Evolutionary conservation across 2,329 filamentous ascomycete genomes (phyloP), one percentile per base, ranked within the genome.

Genomic region (Pseudogymnoascus sp.): DNA sequence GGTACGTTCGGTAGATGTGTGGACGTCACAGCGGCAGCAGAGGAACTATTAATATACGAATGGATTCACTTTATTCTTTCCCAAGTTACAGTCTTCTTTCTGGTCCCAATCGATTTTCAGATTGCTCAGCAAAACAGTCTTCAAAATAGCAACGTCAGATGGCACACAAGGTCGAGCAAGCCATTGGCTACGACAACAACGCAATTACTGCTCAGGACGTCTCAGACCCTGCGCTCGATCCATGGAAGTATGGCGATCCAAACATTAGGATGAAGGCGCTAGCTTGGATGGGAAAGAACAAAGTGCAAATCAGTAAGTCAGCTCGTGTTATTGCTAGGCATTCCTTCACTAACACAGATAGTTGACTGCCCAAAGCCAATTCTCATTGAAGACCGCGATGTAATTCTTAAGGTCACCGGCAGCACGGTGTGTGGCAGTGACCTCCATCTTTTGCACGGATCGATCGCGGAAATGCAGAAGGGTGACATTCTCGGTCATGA

Each of bases 231-330:
- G 77, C 67, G 22, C 66, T 58, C 66, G 78, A 87, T 62, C 72
- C 77, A 20, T 71, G 70, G 33, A 77, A 77, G 65, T 78, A 78
- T 70, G 82, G 78, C 20, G 75, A 82, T 68, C 74, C 78, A 3
- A 58, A 33, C 11, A 74, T 72, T 33, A 87, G 75, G 14, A 94
- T 96, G 88, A 88, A 90, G 72, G 91, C 91, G 0, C 75, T 95
- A 11, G 82, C 82, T 2, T 96, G 91, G 91, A 84, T 88, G 74
- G 88, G 89, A 59, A 94, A 93, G 78, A 90, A 91, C 69, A 83
- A 78, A 28, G 89, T 96, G 53, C 75, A 88, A 69, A 78, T 95
- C 15, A 76, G 81, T 84, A 72, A 62, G 73, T 68, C 4, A 18
- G 12, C 43, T 33, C 18, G 33, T 53, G 18, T 22, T 25, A 5